Evolutionary conservation across 2,329 filamentous ascomycete species (phyloP), one percentile per base, ranked within the genome.

Genomic region (Paecilomyces sp.): DNA sequence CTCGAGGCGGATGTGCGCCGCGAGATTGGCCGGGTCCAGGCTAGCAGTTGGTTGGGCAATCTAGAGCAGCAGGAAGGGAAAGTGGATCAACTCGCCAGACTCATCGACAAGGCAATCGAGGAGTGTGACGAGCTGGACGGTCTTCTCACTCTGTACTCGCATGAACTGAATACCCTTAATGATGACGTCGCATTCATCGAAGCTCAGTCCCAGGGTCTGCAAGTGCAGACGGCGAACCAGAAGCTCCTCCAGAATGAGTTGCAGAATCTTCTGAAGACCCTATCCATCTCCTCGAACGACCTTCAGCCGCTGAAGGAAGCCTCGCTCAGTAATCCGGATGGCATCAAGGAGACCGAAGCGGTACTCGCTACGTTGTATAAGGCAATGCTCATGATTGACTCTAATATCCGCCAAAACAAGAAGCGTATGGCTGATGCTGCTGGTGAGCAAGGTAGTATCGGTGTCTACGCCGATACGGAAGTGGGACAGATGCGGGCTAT

Each of bases 171-270:
- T 68, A 97, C 92, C 55, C 82, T 99, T 31, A 92, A 92, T 59
- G 93, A 97, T 56, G 94, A 99, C 68, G 95, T 99, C 67, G 88
- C 92, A 3, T 97, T 95, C 71, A 97, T 99, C 64, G 94, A 99
- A 77, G 92, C 94, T 1, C 94, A 99, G 75, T 92, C 91, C 6
- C 93, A 99, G 76, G 94, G 94, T 79, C 80, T 99, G 54, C 94
- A 99, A 70, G 93, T 99, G 6, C 94, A 97, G 75, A 93, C 93
- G 22, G 91, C 94, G 50, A 99, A 99, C 68, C 94, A 99, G 73
- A 96, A 96, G 73, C 83, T 96, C 30, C 83, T 99, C 54, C 91
- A 93, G 73, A 90, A 88, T 63, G 94, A 99, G 74, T 83, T 99
- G 1, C 87, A 95, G 71, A 89, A 88, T 34, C 80, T 97, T n/a